Percentiles rank a stretch among this genome's conserved stretches.
These are phyloP conservation scores for Huntiella moniliformis DNA, from an alignment of 2,329 filamentous ascomycete species.

Conservation along the genomic window DNA sequence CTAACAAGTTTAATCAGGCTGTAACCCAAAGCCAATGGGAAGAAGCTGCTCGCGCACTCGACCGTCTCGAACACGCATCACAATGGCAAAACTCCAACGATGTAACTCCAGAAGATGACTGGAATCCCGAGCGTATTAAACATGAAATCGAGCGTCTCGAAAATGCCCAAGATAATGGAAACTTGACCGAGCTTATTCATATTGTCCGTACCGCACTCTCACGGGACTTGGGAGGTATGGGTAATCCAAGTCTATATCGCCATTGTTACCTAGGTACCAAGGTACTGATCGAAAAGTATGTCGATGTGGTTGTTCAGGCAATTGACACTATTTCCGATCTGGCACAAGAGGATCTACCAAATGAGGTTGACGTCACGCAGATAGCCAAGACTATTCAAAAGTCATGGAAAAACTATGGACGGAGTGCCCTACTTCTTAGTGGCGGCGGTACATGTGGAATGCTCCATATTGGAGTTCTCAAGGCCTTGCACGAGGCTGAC, in stretches of 20 bases:
- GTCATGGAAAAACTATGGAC: slow-evolving; percentile 64
- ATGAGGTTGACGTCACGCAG: slow-evolving; percentile 38
- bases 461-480: slow-evolving; percentile 78
- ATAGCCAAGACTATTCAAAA: slow-evolving; percentile 50
- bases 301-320: slow-evolving; percentile 57
- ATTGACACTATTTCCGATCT: slow-evolving; percentile 52
- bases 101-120: slow-evolving; percentile 33
- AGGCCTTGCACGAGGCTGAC: slow-evolving; percentile 54
- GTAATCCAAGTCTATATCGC: slow-evolving; percentile 61
- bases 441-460: slow-evolving; percentile 82
- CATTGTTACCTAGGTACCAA: slow-evolving; percentile 79
- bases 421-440: slow-evolving; percentile 64
- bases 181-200: slow-evolving; percentile 61
- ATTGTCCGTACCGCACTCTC: slow-evolving; percentile 63
- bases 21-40: slow-evolving; percentile 55
- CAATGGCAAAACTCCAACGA: slow-evolving; percentile 46
- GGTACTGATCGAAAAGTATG: slow-evolving; percentile 68
- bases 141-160: slow-evolving; percentile 55
- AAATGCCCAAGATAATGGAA: slow-evolving; percentile 49
- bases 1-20: slow-evolving; percentile 29
- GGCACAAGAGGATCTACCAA: slow-evolving; percentile 27
- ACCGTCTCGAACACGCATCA: slow-evolving; percentile 62
- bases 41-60: slow-evolving; percentile 55
- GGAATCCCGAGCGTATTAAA: slow-evolving; percentile 50
- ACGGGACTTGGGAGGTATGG: slow-evolving; percentile 71